Conservation (phyloP, 768 basidiomycete species). For the Russula sp. region DNA sequence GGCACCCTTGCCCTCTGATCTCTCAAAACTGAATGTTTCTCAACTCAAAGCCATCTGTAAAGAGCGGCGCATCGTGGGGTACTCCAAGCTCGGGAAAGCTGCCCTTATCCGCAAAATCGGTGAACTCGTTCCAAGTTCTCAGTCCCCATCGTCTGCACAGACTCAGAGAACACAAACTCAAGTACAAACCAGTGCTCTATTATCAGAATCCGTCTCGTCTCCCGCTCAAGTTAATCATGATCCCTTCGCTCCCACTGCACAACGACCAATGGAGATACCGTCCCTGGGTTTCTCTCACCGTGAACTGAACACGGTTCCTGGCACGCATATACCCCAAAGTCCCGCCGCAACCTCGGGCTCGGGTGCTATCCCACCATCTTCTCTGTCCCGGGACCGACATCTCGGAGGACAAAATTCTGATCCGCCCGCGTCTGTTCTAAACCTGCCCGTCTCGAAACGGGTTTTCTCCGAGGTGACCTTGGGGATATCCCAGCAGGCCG, state of each 20-base stretch:
- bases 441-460: not conserved
- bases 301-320: not conserved
- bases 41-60: conserved; percentile 70
- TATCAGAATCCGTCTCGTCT: not conserved
- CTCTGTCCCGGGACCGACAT: not conserved
- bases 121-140: conserved; percentile 16
- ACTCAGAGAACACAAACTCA: not conserved
- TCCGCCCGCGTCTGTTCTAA: not conserved
- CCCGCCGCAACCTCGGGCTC: not conserved
- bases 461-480: not conserved
- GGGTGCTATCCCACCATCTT: not conserved
- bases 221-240: not conserved
- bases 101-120: conserved; percentile 52
- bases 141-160: not conserved
- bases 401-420: not conserved
- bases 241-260: not conserved
- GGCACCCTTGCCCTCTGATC: conserved; percentile 1
- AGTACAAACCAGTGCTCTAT: not conserved
- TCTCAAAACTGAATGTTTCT: conserved; percentile 51
- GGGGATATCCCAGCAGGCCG: not conserved
- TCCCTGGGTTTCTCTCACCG: no score
- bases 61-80: conserved; percentile 56
- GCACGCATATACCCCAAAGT: conserved; percentile 11
- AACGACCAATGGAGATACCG: not conserved
- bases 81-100: conserved; percentile 63